Base-by-base conservation (phyloP, 1,284 basidiomycete species). In the Microbotryum lychnidis-dioicae region DNA sequence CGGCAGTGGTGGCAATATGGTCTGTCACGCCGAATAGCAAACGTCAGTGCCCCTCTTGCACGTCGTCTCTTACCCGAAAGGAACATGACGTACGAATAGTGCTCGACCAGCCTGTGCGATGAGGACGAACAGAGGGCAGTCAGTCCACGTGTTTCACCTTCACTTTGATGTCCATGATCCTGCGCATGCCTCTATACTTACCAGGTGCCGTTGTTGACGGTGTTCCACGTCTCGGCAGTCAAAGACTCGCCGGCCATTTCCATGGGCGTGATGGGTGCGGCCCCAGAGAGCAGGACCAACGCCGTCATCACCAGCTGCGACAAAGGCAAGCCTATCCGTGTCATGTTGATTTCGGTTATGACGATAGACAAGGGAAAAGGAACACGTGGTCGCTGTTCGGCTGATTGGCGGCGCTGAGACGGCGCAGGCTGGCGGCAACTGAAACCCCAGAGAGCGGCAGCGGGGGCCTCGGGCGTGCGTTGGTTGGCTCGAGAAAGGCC, bases 1-100 rank as follows among this genome's bases (percentile, higher is more conserved):
- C 79, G 80, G 75, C 90, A 92, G 72, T 91, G 89, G n/a, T 74
- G 73, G 72, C 89, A 92, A 68, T 83, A 87, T 0, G 89, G 89
- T 1, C 85, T 87, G 75, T 10, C 9, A 42, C 8, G 37, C 20
- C 20, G 37, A 44, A 23, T 16, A 2, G 23, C 48, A 42, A 50
- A n/a, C 7, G n/a, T 42, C 4, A 27, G 52, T 21, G 37, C 37
- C 37, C 37, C 12, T 37, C 14, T 42, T 42, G 37, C 37, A 42
- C 12, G 12, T 16, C 14, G 5, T 42, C 37, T 20, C n/a, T n/a
- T 0, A 10, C 1, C 6, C 2, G n/a, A 4, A 16, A 7, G 6
- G 31, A 12, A 1, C 8, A 8, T 42, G 21, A n/a, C 64, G n/a
- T 31, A 65, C 60, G 69, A 71, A 47, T 71, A 71, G 51, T 69